Base-by-base conservation (phyloP, 1,284 basidiomycete species). In the Rhodotorula sp. region DNA sequence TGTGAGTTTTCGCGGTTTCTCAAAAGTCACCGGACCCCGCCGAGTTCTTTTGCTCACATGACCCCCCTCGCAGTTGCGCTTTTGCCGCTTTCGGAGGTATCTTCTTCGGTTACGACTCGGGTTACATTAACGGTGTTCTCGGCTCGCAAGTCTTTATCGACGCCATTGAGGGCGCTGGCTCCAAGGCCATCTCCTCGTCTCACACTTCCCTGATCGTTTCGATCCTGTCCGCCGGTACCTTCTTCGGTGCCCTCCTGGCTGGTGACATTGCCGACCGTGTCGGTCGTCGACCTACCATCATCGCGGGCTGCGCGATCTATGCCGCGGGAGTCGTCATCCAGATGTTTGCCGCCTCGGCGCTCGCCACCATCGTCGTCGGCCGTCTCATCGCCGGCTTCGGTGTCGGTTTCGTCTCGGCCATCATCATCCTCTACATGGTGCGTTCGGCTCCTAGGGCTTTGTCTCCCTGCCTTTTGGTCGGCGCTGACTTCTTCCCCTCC, bases 381-480 rank as follows among this genome's bases (percentile, higher is more conserved):
- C 80, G 83, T 68, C 70, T 82, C 57, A 74, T 84, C 66, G 81
- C 82, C 14, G 84, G 84, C 75, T 76, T 84, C 72, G 84, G 83
- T 67, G 83, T 84, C 68, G 83, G 83, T n/a, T 82, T 81, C 76
- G 79, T 84, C 48, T 82, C 81, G 4, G 82, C 82, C 73, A 82
- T 82, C 71, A 82, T 84, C 76, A 82, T 82, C 48, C 58, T 72
- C 42, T 72, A 72, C 63, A 74, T 74, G 74, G 54, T 56, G 17
- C 54, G 54, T 33, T 56, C 54, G 7, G 54, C 10, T 7, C 30
- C 29, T 10, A 6, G n/a, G 15, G n/a, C 26, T 29, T 22, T 14
- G 10, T 10, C 14, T n/a, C 26, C 10, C 30, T n/a, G n/a, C n/a
- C n/a, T n/a, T n/a, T 33, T 29, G 17, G 26, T 54, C 53, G 6